Percentiles rank a stretch among this genome's conserved stretches.
phyloP scores from a whole-genome alignment of 2,329 filamentous ascomycete genomes.

The Fusarium sp. region DNA sequence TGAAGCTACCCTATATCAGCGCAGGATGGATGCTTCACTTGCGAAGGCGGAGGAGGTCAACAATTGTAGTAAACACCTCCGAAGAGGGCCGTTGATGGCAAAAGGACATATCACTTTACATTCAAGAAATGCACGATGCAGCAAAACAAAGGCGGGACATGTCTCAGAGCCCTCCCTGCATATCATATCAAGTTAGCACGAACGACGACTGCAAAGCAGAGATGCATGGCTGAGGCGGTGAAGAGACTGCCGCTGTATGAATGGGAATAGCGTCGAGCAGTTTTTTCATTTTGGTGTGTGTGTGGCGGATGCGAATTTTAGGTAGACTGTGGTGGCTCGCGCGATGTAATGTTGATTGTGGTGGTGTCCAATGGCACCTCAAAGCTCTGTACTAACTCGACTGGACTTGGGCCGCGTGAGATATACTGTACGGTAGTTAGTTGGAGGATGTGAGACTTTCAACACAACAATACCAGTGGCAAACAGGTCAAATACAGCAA shows the following conservation, averaged over 20 bases:
- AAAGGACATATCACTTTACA: conserved; percentile 19
- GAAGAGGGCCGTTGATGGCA: conserved; percentile 9
- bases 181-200: neutral
- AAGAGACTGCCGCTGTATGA: conserved; percentile 13
- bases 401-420: neutral
- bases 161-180: conserved; percentile 19
- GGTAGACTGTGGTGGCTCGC: conserved; percentile 29
- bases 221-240: conserved; percentile 35
- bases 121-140: conserved; percentile 19
- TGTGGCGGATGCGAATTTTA: conserved; percentile 20
- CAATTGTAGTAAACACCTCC: conserved; percentile 7
- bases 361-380: conserved; percentile 12
- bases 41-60: conserved; percentile 18
- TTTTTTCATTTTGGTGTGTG: neutral
- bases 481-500: neutral
- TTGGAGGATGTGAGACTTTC: neutral
- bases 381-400: neutral
- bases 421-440: neutral
- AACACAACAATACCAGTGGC: conserved; percentile 13
- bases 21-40: conserved; percentile 1
- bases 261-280: conserved; percentile 9
- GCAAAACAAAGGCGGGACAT: conserved; percentile 23
- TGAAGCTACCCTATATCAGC: conserved; percentile 26
- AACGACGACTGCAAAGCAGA: conserved; percentile 14
- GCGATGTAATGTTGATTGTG: conserved; percentile 26